A percentile compares a stretch with the other conserved stretches of the same genome.
phyloP scores from a whole-genome alignment of 108 stramenopile genomes.

The Nitzschia palea region DNA sequence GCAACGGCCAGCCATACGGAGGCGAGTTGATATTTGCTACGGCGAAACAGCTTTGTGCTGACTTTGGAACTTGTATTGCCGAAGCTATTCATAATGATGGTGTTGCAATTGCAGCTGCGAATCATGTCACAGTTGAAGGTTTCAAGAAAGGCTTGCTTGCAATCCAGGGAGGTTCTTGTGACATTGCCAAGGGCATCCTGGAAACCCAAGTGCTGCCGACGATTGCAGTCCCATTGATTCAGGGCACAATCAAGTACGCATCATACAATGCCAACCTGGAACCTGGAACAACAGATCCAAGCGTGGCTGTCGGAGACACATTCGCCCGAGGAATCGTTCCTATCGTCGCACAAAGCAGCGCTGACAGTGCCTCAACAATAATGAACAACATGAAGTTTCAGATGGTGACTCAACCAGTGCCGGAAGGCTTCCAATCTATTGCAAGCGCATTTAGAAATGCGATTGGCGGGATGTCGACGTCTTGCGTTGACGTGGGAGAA shows the following conservation, averaged over 20 bases:
- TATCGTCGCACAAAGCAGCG: conserved; percentile 7
- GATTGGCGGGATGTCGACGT: conserved; percentile 17
- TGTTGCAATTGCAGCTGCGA: conserved; percentile 9
- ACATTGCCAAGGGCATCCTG: conserved; percentile 10
- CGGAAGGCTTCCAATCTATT: conserved; percentile 22
- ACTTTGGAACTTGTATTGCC: conserved; percentile 40
- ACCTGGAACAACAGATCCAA: conserved; percentile 12
- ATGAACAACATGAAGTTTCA: conserved; percentile 28
- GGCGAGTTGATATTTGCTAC: conserved; percentile 28
- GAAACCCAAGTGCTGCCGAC: conserved; percentile 13
- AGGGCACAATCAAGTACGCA: conserved; percentile 41
- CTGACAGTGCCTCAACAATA: conserved; percentile 17
- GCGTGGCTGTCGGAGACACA: conserved; percentile 28
- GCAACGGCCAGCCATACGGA: conserved; percentile 17
- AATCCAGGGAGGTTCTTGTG: conserved; percentile 23
- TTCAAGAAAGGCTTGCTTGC: conserved; percentile 2
- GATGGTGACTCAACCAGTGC: conserved; percentile 5
- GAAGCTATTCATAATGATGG: not conserved
- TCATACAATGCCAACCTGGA: conserved; percentile 20
- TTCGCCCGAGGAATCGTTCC: conserved; percentile 36
- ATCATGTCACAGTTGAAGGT: conserved; percentile 23
- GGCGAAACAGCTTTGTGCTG: conserved; percentile 39
- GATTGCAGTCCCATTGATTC: conserved; percentile 36
- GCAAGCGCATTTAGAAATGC: conserved; percentile 28
- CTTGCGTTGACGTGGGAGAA: conserved; percentile 32